phyloP scores from a whole-genome alignment of 495 filamentous ascomycete genomes.

The Penicillium roqueforti region DNA sequence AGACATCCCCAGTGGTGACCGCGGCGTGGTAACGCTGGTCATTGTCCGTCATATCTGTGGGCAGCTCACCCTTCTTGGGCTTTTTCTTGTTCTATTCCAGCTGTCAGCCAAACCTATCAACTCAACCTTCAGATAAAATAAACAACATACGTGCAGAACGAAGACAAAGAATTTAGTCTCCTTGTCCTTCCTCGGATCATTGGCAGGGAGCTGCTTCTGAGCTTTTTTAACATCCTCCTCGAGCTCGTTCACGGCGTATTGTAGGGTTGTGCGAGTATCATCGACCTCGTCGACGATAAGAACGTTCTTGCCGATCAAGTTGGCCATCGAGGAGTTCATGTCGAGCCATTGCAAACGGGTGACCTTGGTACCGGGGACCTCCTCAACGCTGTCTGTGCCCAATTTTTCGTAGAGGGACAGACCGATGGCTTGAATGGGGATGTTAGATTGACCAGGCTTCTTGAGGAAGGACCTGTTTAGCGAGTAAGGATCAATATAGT shows the following conservation, averaged over 20 bases:
- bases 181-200: constrained; percentile 65
- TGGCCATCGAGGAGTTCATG: constrained; percentile 81
- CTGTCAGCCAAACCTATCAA: background rate
- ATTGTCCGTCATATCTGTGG: constrained; percentile 70
- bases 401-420: constrained; percentile 94
- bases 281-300: constrained; percentile 99
- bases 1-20: constrained; percentile 82
- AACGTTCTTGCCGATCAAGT: constrained; percentile 93
- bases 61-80: constrained; percentile 82
- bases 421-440: constrained; percentile 98
- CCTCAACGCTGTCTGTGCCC: constrained; percentile 43
- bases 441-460: constrained; percentile 80
- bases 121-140: background rate
- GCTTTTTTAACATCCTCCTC: constrained; percentile 92
- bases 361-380: constrained; percentile 84
- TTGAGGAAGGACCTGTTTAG: constrained; percentile 81
- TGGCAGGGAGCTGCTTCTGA: constrained; percentile 62
- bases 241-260: constrained; percentile 94
- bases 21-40: constrained; percentile 74
- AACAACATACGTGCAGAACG: constrained; percentile 76
- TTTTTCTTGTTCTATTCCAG: constrained; percentile 85
- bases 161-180: constrained; percentile 90
- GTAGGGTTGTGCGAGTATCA: constrained; percentile 92
- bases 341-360: constrained; percentile 98
- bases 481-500: background rate